Evolutionary conservation across 179 eudicot species (phyloP).

Genomic region (Silene coronaria): DNA sequence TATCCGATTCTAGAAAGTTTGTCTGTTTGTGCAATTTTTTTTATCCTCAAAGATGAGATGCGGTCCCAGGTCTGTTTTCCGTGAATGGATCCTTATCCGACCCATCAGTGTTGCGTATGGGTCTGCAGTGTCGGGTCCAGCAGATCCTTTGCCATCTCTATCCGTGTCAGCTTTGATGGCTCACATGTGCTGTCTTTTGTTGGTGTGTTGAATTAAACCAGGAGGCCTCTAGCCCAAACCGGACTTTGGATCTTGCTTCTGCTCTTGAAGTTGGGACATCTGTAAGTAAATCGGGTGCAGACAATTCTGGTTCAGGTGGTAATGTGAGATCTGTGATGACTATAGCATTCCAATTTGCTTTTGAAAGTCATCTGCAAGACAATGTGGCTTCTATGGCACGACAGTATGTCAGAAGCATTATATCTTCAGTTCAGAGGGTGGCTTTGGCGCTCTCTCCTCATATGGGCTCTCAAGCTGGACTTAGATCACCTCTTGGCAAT

Average conservation of each 20-base stretch:
- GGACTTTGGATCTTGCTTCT: constrained; percentile 87
- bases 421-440: constrained; percentile 84
- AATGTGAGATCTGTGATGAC: constrained; percentile 75
- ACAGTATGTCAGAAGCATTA: constrained; percentile 70
- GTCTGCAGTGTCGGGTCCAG: background rate
- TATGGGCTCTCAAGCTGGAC: constrained; percentile 50
- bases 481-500: constrained; percentile 52
- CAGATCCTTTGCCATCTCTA: background rate
- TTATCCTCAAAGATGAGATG: background rate
- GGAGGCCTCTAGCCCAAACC: constrained; percentile 80
- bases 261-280: constrained; percentile 74
- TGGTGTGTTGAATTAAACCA: constrained; percentile 24
- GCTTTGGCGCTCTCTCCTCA: constrained; percentile 78
- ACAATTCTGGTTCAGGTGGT: constrained; percentile 32
- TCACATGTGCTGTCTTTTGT: constrained; percentile 1
- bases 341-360: constrained; percentile 86
- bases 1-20: background rate
- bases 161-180: background rate
- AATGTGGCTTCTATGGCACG: constrained; percentile 83
- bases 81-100: background rate
- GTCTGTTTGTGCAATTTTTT: background rate
- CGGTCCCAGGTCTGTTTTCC: background rate
- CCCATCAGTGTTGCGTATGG: background rate
- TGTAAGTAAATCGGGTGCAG: constrained; percentile 42
- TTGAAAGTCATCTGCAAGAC: constrained; percentile 85